Evolutionary conservation across 202 grass and related monocot genomes (phyloP), one percentile per base, ranked within the genome.

Genomic region (Musa balbisiana): DNA sequence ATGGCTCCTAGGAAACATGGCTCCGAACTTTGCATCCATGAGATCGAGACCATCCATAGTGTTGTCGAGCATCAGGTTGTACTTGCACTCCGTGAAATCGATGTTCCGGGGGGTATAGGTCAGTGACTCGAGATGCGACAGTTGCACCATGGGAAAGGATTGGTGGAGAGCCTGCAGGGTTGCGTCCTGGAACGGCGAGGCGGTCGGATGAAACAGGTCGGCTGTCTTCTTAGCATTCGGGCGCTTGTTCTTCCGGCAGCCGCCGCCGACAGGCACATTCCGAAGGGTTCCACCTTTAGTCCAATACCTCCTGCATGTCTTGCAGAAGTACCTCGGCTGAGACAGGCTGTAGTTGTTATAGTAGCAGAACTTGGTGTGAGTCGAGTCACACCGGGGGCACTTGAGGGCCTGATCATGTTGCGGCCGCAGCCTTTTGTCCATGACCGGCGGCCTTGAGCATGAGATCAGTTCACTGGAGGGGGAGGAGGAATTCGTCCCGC

Each of bases 331-430:
- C 53, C 68, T 22, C 1, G 90, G 90, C 84, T 97, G 93, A 16
- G 93, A 92, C 82, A 97, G 84, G 73, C 90, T 97, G 84, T 97
- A 97, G 78, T 97, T 92, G 86, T 97, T 97, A 88, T 97, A 97
- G 86, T 97, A 97, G 86, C 93, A 97, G 87, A 97, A 97, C 80
- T 97, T 97, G 90, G 93, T 97, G 80, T 97, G 86, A 24, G 86
- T 80, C 2, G 93, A 92, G 51, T 92, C 86, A 69, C 93, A 97
- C 10, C 90, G 80, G 52, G 93, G 93, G 86, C 93, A 97, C 83
- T 97, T 97, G 51, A 73, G 71, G 13, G 71, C 71, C 51, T 73
- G 71, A 0, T 73, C 71, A 2, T 73, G 71, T 8, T 54, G 71
- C 1, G 71, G 71, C 21, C 71, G 51, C 52, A 73, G 71, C 51